These are phyloP conservation scores for Schoenoplectus tabernaemontani DNA, from an alignment of 202 grass and related monocot genomes.

Conservation along the genomic window DNA sequence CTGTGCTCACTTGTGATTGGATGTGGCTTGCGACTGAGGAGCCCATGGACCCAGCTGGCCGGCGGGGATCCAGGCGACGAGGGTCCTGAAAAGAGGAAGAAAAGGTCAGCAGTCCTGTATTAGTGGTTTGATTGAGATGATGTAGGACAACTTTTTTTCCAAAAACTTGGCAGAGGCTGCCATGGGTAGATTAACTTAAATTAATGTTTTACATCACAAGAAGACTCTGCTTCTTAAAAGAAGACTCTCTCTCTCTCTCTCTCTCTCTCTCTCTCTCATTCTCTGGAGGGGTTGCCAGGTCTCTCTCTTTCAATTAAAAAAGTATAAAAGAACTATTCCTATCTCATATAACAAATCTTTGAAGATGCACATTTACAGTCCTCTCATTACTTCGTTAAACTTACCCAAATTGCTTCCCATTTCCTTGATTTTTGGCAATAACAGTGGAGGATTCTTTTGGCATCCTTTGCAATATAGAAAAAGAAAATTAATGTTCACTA, in stretches of 20 bases:
- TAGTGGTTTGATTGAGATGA: background rate
- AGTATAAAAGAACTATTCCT: background rate
- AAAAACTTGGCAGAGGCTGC: background rate
- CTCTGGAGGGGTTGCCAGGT: too few species aligned
- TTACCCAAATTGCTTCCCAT: background rate
- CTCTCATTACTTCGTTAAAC: background rate
- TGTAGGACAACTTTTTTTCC: conserved; percentile 19
- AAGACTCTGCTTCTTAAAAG: background rate
- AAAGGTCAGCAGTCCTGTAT: background rate
- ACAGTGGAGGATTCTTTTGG: background rate
- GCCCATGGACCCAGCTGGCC: conserved; percentile 26
- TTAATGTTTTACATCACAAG: too few species aligned
- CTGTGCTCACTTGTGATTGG: conserved; percentile 35
- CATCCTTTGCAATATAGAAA: background rate
- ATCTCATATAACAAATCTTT: background rate
- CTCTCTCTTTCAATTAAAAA: conserved; percentile 7
- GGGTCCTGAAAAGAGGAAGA: conserved; percentile 54
- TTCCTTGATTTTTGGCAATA: background rate
- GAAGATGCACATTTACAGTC: background rate
- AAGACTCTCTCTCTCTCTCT: too few species aligned
- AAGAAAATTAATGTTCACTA: background rate
- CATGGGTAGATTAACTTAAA: background rate
- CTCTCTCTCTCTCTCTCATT: too few species aligned
- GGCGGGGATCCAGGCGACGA: conserved; percentile 92
- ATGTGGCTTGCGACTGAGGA: conserved; percentile 19